Base-by-base conservation (phyloP, 2,329 filamentous ascomycete genomes). In the Xylariales sp. region DNA sequence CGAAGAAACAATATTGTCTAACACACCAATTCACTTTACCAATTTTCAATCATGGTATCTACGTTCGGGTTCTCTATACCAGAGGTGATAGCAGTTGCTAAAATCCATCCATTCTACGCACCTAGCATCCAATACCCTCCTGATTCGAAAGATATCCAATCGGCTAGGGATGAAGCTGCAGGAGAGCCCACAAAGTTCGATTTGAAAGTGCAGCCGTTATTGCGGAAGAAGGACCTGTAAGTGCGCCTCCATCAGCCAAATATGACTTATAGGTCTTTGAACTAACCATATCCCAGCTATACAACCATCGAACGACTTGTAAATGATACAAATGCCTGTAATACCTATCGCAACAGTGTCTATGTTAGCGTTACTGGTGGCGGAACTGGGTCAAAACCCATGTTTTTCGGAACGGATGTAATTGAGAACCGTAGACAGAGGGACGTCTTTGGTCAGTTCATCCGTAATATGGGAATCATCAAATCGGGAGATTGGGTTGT, bases 361-460 rank as follows among this genome's bases (percentile, higher is more conserved):
- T 71, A 70, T 35, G 53, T 60, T 0, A 67, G 63, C 28, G 52
- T 53, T 1, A 70, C 67, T 0, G 66, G 68, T 1, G 67, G 68
- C 0, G 63, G 61, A 0, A 53, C 44, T 1, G 54, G 55, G 0
- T 53, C 53, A 0, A 47, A 48, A 0, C 55, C 59, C 0, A 41
- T 70, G 41, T 52, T 69, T 25, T 71, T 70, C 34, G 57, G 59
- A 0, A 64, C 60, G 0, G 64, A 70, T 42, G 48, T 50, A 0
- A 13, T 45, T 2, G 67, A 71, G 37, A 71, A 68, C 18, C 63
- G 67, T 2, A 43, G 43, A 2, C 67, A 70, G 1, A 51, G 67
- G 30, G 53, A 54, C 4, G 40, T 44, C 0, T 56, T 60, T 11
- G 65, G 65, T 0, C 37, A 47, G 0, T 52, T 68, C 7, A 41